Percentiles rank a stretch among this genome's conserved stretches.
Conservation (phyloP, 2,329 filamentous ascomycete species). For the Paracorniculantispora psalliotae region DNA sequence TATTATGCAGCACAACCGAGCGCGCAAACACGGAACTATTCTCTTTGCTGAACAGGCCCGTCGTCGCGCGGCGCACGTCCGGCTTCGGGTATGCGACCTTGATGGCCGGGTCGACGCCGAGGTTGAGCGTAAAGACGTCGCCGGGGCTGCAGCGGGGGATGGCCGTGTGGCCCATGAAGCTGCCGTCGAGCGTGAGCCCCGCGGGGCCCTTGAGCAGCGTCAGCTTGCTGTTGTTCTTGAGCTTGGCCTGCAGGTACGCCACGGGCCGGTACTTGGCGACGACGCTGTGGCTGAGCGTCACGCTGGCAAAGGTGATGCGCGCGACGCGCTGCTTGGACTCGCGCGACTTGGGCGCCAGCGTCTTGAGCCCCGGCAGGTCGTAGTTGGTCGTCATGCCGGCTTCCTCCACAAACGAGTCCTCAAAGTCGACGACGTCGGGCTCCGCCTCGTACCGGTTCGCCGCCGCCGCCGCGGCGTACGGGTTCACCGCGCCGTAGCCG, state of each 20-base stretch:
- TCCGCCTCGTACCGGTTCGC: neutral
- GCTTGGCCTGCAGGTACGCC: slow-evolving; percentile 54
- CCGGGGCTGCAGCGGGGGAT: slow-evolving; percentile 50
- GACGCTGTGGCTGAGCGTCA: slow-evolving; percentile 52
- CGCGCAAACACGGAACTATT: slow-evolving; percentile 43
- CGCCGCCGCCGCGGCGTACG: neutral
- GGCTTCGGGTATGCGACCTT: slow-evolving; percentile 49
- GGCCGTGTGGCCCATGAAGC: slow-evolving; percentile 51
- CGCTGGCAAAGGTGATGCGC: slow-evolving; percentile 44
- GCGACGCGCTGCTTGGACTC: slow-evolving; percentile 56
- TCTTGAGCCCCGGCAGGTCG: slow-evolving; percentile 54
- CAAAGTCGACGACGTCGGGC: slow-evolving; percentile 24
- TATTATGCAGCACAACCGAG: slow-evolving; percentile 43
- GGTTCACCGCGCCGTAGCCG: neutral
- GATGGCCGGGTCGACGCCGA: slow-evolving; percentile 54
- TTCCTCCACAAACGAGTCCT: slow-evolving; percentile 52
- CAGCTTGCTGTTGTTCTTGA: slow-evolving; percentile 52
- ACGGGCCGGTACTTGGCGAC: slow-evolving; percentile 56
- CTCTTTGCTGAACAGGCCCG: slow-evolving; percentile 47
- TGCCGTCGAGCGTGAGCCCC: slow-evolving; percentile 58
- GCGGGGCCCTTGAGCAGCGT: slow-evolving; percentile 51
- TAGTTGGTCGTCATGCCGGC: slow-evolving; percentile 57
- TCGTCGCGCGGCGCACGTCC: slow-evolving; percentile 42
- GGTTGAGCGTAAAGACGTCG: slow-evolving; percentile 44
- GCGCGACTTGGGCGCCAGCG: slow-evolving; percentile 46